Percentiles rank a stretch among this genome's conserved stretches.
phyloP scores from a whole-genome alignment of 2,329 filamentous ascomycete genomes.

The Ciborinia camelliae region DNA sequence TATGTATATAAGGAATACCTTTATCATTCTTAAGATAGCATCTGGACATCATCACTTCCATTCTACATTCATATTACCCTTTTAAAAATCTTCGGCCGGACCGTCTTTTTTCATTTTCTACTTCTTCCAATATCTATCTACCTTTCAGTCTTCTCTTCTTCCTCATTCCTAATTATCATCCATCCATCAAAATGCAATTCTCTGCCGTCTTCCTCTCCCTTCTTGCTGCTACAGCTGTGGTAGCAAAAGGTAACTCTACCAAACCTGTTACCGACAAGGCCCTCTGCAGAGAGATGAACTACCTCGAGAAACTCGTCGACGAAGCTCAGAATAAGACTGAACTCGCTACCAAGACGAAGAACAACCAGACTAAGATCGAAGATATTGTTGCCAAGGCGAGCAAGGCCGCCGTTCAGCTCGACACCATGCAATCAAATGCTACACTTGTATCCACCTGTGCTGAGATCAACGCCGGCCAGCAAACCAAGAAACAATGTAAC shows the following conservation, averaged over 20 bases:
- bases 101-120: slow-evolving; percentile 2
- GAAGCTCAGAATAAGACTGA: slow-evolving; percentile 40
- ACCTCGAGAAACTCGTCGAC: slow-evolving; percentile 35
- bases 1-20: slow-evolving; percentile 12
- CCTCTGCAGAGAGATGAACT: slow-evolving; percentile 38
- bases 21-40: not conserved
- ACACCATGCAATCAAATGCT: slow-evolving; percentile 38
- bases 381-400: slow-evolving; percentile 41
- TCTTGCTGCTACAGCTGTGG: slow-evolving; percentile 28
- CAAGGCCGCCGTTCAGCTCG: slow-evolving; percentile 34
- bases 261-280: slow-evolving; percentile 35
- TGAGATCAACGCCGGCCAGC: slow-evolving; percentile 34
- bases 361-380: slow-evolving; percentile 41
- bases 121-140: not conserved
- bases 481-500: slow-evolving; percentile 20
- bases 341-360: slow-evolving; percentile 37
- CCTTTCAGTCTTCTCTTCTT: slow-evolving; percentile 25
- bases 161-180: not conserved
- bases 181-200: slow-evolving; percentile 27
- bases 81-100: slow-evolving; percentile 10
- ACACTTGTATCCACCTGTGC: slow-evolving; percentile 40
- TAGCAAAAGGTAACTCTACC: slow-evolving; percentile 36
- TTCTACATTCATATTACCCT: not conserved
- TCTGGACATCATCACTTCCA: slow-evolving; percentile 18
- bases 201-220: slow-evolving; percentile 29